A percentile compares a stretch with the other conserved stretches of the same genome.
Evolutionary conservation across 345 rosid genomes (phyloP).

Genomic region (Zanthoxylum bungeanum): DNA sequence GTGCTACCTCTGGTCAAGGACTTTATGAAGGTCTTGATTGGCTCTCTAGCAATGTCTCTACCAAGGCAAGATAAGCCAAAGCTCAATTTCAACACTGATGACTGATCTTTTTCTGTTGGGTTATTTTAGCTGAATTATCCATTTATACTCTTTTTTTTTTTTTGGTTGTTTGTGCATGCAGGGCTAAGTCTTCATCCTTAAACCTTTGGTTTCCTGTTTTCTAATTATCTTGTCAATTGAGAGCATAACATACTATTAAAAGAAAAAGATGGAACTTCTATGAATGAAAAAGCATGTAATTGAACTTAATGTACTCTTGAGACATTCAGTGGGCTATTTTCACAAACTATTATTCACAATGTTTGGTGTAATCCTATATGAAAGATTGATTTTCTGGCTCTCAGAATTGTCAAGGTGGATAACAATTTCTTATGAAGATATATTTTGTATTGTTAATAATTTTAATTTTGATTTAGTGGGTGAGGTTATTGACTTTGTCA

Average conservation of each 20-base stretch:
- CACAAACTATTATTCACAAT: background rate
- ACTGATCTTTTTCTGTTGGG: background rate
- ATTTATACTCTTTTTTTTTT: background rate
- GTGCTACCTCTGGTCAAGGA: constrained; percentile 69
- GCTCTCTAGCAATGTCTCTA: constrained; percentile 56
- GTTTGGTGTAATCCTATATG: background rate
- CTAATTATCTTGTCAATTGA: background rate
- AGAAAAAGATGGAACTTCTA: background rate
- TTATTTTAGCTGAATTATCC: background rate
- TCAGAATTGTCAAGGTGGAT: too few species aligned
- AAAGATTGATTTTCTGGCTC: background rate
- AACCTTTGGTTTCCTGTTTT: background rate
- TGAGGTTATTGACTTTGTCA: background rate
- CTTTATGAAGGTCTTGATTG: constrained; percentile 76
- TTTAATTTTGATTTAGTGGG: background rate
- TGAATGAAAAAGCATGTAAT: background rate
- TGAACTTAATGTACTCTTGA: background rate
- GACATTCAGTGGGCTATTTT: background rate
- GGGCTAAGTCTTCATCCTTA: background rate
- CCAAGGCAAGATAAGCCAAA: constrained; percentile 39
- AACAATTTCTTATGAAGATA: too few species aligned
- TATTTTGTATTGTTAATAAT: too few species aligned
- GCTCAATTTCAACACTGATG: background rate
- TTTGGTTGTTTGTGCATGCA: background rate
- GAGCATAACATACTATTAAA: background rate